phyloP scores from a whole-genome alignment of 2,329 filamentous ascomycete genomes.

The Scedosporium aurantiacum region DNA sequence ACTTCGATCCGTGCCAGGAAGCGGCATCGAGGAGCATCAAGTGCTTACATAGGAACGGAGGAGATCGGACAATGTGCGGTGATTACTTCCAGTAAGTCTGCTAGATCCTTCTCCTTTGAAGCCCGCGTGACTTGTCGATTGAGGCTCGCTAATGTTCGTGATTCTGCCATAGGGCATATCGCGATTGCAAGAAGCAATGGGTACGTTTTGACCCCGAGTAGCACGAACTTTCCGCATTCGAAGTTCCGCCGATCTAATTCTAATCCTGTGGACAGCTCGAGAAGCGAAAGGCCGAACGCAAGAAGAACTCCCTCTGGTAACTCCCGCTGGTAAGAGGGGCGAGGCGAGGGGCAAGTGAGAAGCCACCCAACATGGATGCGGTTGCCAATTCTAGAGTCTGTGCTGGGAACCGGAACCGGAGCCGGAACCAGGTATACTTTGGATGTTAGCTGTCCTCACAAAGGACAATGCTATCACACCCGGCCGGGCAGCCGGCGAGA shows the following conservation, averaged over 20 bases:
- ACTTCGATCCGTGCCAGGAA: constrained; percentile 91
- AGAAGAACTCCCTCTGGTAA: not conserved
- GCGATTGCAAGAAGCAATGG: constrained; percentile 92
- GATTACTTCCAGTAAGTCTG: constrained; percentile 85
- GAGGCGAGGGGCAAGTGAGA: no score
- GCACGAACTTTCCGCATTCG: not conserved
- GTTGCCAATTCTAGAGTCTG: no score
- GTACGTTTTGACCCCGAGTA: constrained; percentile 34
- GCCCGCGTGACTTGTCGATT: not conserved
- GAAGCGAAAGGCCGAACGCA: constrained; percentile 1
- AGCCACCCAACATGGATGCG: no score
- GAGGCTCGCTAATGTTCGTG: not conserved
- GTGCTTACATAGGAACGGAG: constrained; percentile 80
- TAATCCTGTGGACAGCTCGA: not conserved
- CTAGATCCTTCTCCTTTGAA: not conserved
- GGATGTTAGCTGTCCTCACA: no score
- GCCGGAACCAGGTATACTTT: no score
- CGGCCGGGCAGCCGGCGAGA: no score
- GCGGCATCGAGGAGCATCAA: constrained; percentile 74
- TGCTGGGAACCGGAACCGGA: no score
- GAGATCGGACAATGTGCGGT: constrained; percentile 77
- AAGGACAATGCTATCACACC: no score
- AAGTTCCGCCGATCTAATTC: constrained; percentile 11
- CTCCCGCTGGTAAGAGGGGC: no score
- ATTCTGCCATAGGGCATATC: constrained; percentile 58